phyloP scores from a whole-genome alignment of 306 rosid species.

The Cotoneaster glaucophyllus region DNA sequence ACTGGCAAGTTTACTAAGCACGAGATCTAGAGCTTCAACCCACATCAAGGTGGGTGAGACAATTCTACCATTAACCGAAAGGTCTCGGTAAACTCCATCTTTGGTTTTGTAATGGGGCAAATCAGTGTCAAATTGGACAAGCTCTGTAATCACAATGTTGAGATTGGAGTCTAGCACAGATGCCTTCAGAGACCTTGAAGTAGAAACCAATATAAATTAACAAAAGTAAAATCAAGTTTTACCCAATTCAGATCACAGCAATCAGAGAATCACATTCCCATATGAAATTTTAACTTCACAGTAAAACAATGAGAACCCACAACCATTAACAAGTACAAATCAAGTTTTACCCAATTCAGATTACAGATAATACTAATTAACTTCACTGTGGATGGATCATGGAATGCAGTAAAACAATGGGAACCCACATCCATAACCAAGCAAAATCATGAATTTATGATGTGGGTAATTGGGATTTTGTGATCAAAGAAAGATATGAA shows the following conservation, averaged over 20 bases:
- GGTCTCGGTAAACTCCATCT: conserved; percentile 87
- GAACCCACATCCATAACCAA: neutral
- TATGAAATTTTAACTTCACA: too few relatives aligned
- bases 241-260: conserved; percentile 4
- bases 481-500: neutral
- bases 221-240: neutral
- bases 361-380: neutral
- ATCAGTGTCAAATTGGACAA: conserved; percentile 73
- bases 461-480: conserved; percentile 1
- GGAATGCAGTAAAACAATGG: neutral
- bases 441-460: neutral
- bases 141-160: conserved; percentile 59
- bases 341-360: conserved; percentile 11
- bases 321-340: too few relatives aligned
- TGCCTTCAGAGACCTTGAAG: conserved; percentile 82
- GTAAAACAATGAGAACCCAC: neutral
- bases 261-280: neutral
- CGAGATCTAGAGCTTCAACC: conserved; percentile 89
- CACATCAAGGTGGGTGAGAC: conserved; percentile 96
- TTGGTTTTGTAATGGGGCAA: conserved; percentile 80
- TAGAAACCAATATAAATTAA: neutral
- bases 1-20: conserved; percentile 53
- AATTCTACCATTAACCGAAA: conserved; percentile 59
- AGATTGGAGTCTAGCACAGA: conserved; percentile 76
- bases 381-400: neutral